Conservation (phyloP, 495 filamentous ascomycete genomes). For the Rusavskia elegans region DNA sequence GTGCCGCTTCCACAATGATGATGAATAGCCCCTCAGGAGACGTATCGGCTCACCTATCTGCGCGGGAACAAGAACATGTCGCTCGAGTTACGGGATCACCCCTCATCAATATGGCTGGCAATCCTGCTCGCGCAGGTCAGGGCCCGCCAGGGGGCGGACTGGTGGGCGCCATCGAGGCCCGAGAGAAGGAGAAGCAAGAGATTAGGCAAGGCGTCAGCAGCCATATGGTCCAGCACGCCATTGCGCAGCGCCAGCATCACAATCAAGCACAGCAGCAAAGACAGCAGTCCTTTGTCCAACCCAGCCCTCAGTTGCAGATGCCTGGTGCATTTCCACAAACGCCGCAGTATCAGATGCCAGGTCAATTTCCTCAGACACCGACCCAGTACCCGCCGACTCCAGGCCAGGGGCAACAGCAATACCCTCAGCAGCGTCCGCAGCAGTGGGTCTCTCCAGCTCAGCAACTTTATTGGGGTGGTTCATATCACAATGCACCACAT, state of each 20-base stretch:
- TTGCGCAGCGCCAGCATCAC: constrained; percentile 55
- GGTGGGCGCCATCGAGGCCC: constrained; percentile 58
- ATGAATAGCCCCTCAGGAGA: constrained; percentile 28
- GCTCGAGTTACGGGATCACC: constrained; percentile 75
- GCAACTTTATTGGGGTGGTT: constrained; percentile 7
- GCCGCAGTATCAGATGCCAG: neutral
- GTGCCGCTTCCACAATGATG: constrained; percentile 24
- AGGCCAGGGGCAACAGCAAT: constrained; percentile 3
- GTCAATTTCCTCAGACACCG: constrained; percentile 5
- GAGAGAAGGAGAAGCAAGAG: constrained; percentile 57
- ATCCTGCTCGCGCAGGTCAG: constrained; percentile 27
- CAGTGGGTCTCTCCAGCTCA: constrained; percentile 8
- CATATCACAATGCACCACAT: constrained; percentile 5
- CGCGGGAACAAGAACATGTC: constrained; percentile 88
- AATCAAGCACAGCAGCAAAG: constrained; percentile 24
- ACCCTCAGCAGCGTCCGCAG: constrained; percentile 8
- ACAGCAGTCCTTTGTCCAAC: constrained; percentile 21
- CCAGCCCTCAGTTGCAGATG: constrained; percentile 12
- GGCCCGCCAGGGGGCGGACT: constrained; percentile 35
- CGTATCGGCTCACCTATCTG: constrained; percentile 55
- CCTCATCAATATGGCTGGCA: constrained; percentile 51
- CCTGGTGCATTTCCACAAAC: constrained; percentile 8
- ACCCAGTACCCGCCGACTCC: constrained; percentile 11
- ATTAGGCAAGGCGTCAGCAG: constrained; percentile 57
- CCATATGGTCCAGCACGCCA: constrained; percentile 65